A percentile compares a stretch with the other conserved stretches of the same genome.
phyloP scores from a whole-genome alignment of 768 basidiomycete species.

The Lactarius psammicola region DNA sequence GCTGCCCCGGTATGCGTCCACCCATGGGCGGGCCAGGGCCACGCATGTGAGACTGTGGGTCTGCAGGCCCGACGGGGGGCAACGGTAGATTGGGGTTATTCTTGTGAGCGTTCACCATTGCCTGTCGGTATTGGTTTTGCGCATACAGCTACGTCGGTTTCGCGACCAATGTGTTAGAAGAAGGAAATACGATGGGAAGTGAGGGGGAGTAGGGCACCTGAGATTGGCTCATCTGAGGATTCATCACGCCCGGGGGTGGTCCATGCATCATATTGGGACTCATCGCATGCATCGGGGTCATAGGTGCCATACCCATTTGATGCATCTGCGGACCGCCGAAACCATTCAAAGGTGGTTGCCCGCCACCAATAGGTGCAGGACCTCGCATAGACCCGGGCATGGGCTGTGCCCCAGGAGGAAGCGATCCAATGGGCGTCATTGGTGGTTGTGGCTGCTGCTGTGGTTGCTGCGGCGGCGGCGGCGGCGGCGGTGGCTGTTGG shows the following conservation, averaged over 20 bases:
- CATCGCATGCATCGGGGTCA: slow-evolving; percentile 22
- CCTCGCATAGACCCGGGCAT: slow-evolving; percentile 34
- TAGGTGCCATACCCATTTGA: slow-evolving; percentile 18
- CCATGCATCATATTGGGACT: slow-evolving; percentile 20
- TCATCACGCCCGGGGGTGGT: slow-evolving; percentile 9
- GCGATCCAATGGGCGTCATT: slow-evolving; percentile 38
- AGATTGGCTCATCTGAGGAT: slow-evolving; percentile 11
- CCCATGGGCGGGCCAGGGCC: slow-evolving; percentile 2
- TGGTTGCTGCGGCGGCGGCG: slow-evolving; percentile 20
- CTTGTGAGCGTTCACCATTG: slow-evolving; percentile 14
- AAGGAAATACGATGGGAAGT: background rate
- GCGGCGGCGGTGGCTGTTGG: slow-evolving; percentile 35
- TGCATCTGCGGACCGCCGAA: slow-evolving; percentile 22
- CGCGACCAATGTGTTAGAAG: background rate
- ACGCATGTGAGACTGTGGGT: slow-evolving; percentile 17
- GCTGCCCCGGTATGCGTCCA: slow-evolving; percentile 15
- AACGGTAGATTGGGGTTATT: background rate
- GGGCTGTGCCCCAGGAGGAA: slow-evolving; percentile 37
- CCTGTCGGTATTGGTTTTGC: slow-evolving; percentile 14
- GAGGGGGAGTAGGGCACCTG: slow-evolving; percentile 1
- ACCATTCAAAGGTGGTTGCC: slow-evolving; percentile 32
- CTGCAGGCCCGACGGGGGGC: background rate
- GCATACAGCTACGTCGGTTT: slow-evolving; percentile 10
- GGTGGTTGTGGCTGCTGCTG: slow-evolving; percentile 47
- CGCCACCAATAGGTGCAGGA: slow-evolving; percentile 42